Percentiles rank a stretch among this genome's conserved stretches.
Evolutionary conservation across 495 filamentous ascomycete genomes (phyloP).

Genomic region (Chaetomium cochliodes): DNA sequence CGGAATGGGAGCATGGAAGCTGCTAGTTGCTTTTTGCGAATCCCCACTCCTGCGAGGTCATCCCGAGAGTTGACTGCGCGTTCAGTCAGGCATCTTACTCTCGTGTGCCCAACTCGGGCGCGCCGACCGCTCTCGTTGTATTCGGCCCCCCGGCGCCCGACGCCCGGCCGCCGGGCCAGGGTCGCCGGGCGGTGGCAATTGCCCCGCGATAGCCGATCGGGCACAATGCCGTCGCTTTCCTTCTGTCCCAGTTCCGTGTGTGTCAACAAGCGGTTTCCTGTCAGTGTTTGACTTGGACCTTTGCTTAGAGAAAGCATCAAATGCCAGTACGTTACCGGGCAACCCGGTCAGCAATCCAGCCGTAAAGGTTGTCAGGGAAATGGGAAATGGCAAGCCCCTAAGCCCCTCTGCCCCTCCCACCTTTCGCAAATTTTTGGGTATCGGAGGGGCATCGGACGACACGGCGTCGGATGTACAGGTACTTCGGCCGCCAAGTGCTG

Average conservation of each 20-base stretch:
- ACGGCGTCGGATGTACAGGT: slow-evolving; percentile 33
- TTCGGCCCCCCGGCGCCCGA: slow-evolving; percentile 1
- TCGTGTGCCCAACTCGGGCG: slow-evolving; percentile 12
- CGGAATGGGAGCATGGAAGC: background rate
- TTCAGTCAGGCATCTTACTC: background rate
- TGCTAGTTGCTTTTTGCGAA: background rate
- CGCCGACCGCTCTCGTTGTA: background rate
- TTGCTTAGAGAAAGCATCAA: background rate
- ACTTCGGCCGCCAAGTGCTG: slow-evolving; percentile 26
- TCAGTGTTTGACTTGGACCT: background rate
- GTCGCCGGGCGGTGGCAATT: background rate
- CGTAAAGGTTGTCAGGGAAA: background rate
- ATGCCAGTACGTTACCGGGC: background rate
- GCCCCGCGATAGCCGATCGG: background rate
- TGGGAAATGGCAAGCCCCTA: background rate
- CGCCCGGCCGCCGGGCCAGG: slow-evolving; percentile 4
- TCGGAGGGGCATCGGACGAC: slow-evolving; percentile 25
- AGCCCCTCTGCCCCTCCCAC: background rate
- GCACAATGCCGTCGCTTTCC: no score
- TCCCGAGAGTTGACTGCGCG: background rate
- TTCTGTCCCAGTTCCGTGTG: background rate
- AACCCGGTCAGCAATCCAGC: no score
- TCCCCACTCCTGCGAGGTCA: background rate
- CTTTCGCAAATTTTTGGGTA: slow-evolving; percentile 16
- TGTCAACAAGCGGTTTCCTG: background rate